phyloP scores from a whole-genome alignment of 441 rosid genomes.

The Viola pubescens region DNA sequence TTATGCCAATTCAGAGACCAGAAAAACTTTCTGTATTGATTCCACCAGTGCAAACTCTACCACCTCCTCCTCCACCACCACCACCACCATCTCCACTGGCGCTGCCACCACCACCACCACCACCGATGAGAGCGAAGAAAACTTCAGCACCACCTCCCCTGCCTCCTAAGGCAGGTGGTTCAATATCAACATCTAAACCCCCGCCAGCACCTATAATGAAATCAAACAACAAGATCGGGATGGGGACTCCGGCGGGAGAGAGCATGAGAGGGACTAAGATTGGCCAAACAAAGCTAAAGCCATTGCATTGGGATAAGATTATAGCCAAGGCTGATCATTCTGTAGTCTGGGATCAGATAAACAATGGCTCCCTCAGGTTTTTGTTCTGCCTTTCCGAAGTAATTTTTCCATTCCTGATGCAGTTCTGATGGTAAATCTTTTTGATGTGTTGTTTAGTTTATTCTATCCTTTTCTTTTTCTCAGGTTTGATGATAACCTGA shows the following conservation, averaged over 20 bases:
- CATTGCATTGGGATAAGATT: slow-evolving; percentile 69
- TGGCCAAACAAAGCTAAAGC: slow-evolving; percentile 41
- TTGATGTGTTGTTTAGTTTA: background rate
- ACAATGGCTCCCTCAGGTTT: slow-evolving; percentile 50
- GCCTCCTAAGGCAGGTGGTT: slow-evolving; percentile 20
- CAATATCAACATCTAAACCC: slow-evolving; percentile 22
- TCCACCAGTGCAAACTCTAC: background rate
- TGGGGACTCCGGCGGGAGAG: slow-evolving; percentile 20
- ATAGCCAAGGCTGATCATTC: slow-evolving; percentile 43
- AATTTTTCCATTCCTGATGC: background rate
- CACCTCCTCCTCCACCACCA: background rate
- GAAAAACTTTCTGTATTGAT: background rate
- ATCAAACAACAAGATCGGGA: slow-evolving; percentile 13
- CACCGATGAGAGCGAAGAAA: slow-evolving; percentile 11
- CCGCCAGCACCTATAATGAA: slow-evolving; percentile 30
- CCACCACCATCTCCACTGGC: slow-evolving; percentile 12
- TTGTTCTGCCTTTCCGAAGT: background rate
- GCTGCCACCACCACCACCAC: slow-evolving; percentile 12
- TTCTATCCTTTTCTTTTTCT: slow-evolving; percentile 1
- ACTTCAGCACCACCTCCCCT: slow-evolving; percentile 18
- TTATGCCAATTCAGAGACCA: background rate
- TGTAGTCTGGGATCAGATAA: slow-evolving; percentile 61
- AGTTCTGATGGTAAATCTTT: background rate
- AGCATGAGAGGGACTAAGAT: slow-evolving; percentile 17
- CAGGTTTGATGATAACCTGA: slow-evolving; percentile 51